A percentile compares a stretch with the other conserved stretches of the same genome.
These are phyloP conservation scores for Paramecium pentaurelia DNA, from an alignment of 73 alveolate species.

Conservation along the genomic window DNA sequence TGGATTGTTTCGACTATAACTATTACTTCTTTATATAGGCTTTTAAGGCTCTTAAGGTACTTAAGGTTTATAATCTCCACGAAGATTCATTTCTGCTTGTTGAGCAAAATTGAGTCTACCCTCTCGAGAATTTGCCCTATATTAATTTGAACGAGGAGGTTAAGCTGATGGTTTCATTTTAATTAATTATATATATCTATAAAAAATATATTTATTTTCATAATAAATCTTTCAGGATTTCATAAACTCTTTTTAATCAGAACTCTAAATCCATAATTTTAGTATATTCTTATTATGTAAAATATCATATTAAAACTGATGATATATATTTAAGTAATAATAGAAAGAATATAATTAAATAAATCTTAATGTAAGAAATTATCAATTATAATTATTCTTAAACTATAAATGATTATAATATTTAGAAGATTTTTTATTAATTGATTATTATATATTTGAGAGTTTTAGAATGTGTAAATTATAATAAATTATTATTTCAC, in stretches of 20 bases:
- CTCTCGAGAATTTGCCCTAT: background rate
- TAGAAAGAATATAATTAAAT: too few relatives aligned
- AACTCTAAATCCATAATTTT: too few relatives aligned
- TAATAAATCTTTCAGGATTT: background rate
- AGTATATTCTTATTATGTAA: too few relatives aligned
- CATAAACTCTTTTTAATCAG: background rate
- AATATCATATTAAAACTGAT: too few relatives aligned
- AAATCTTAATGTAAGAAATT: too few relatives aligned
- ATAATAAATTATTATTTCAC: background rate
- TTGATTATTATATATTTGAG: background rate
- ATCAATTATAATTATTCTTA: too few relatives aligned
- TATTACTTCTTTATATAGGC: background rate
- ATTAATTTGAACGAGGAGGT: background rate
- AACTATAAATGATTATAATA: too few relatives aligned
- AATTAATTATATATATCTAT: background rate
- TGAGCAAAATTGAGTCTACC: background rate
- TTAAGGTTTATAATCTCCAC: background rate
- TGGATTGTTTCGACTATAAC: background rate
- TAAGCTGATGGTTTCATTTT: background rate
- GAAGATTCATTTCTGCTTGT: constrained; percentile 6
- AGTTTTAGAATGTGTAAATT: background rate
- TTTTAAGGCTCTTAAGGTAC: background rate
- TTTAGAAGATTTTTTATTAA: too few relatives aligned
- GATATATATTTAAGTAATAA: too few relatives aligned
- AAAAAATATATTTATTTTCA: background rate